Evolutionary conservation across 345 rosid species (phyloP), one percentile per base, ranked within the genome.

Genomic region (Sisymbrium altissimum): DNA sequence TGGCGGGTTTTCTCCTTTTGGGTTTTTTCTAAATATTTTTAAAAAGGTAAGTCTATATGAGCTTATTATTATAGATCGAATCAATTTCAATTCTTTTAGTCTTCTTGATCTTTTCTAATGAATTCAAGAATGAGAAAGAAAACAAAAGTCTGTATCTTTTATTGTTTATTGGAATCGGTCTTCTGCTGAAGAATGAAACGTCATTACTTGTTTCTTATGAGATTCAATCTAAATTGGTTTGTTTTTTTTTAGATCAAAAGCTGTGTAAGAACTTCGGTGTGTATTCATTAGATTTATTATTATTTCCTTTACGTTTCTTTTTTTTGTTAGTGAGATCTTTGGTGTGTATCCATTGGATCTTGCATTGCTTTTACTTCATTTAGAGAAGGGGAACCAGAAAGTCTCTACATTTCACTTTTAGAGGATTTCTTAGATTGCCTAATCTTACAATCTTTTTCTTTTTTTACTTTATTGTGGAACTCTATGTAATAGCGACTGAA

Each of bases 401-500:
- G 70, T 73, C 64, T 52, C 18, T 44, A 30, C 45, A 46, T 76
- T 40, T 76, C 64, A 53, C 43, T 66, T n/a, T 44, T 3, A 19
- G 30, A 46, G 52, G 40, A 53, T 41, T 59, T 70, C 61, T 9
- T 46, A 50, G 53, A 48, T 79, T 76, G 71, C 54, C 63, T 64
- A 40, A 68, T 50, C 29, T 61, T 69, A 50, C 30, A 66, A 46
- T 62, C 7, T 65, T 52, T 25, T 50, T 12, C 30, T 29, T 52
- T 30, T n/a, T n/a, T n/a, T n/a, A n/a, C n/a, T n/a, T 9, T 13
- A 44, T 30, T 46, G 33, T 11, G 33, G 75, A 78, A 74, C 79
- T 80, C 61, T 73, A 39, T 23, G 14, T 78, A 78, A 81, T 71
- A 81, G 84, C 41, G 84, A 76, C 82, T 68, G 54, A 41, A 74